Percentiles rank a stretch among this genome's conserved stretches.
phyloP scores from a whole-genome alignment of 352 stramenopile species.

The Phytopythium montanum region DNA sequence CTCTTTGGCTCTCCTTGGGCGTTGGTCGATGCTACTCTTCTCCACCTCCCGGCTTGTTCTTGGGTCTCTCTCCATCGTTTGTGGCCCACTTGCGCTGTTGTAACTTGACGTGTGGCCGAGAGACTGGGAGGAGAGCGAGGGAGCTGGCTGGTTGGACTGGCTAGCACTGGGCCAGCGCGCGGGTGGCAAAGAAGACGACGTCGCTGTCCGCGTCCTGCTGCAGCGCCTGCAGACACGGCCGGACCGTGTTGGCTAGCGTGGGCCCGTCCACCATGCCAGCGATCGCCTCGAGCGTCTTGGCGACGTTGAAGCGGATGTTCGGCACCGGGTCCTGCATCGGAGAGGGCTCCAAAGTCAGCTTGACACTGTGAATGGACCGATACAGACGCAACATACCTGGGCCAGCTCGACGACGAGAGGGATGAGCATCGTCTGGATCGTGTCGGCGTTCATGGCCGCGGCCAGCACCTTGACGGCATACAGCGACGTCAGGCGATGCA shows the following conservation, averaged over 20 bases:
- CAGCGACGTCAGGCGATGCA: constrained; percentile 92
- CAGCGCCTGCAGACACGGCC: constrained; percentile 84
- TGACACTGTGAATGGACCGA: constrained; percentile 17
- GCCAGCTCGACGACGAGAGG: constrained; percentile 92
- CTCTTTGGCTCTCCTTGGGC: not conserved
- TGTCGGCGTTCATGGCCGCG: constrained; percentile 68
- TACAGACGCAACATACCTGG: constrained; percentile 36
- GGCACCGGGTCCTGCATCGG: constrained; percentile 86
- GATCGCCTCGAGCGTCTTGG: constrained; percentile 93
- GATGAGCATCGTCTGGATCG: constrained; percentile 86
- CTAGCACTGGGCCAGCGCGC: constrained; percentile 66
- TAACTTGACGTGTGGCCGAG: too few species aligned
- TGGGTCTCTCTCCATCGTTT: not conserved
- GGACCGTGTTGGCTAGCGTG: constrained; percentile 68
- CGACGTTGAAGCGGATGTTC: constrained; percentile 99
- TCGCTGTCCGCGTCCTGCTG: constrained; percentile 91
- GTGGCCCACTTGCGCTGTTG: not conserved
- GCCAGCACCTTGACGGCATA: constrained; percentile 85
- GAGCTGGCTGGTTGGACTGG: too few species aligned
- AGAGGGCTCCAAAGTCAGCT: not conserved
- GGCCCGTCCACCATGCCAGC: constrained; percentile 60
- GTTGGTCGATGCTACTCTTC: not conserved
- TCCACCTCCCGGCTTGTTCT: not conserved
- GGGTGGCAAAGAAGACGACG: constrained; percentile 92
- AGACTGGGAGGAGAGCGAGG: not conserved